Evolutionary conservation across 225 moss, liverwort and hornwort species (phyloP), one percentile per base, ranked within the genome.

Genomic region (Physcomitrellopsis africana): DNA sequence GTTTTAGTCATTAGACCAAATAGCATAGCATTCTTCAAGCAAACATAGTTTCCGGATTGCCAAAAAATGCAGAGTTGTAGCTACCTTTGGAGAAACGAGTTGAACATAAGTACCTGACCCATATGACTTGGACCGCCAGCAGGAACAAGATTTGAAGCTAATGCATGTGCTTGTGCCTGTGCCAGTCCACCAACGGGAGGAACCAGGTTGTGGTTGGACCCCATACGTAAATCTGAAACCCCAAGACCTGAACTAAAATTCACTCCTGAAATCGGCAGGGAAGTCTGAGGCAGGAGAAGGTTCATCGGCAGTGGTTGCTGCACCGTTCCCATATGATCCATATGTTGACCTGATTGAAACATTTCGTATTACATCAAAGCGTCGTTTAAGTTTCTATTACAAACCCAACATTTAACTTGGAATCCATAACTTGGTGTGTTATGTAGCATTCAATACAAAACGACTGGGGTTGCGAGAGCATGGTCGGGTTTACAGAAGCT

Each of bases 91-190:
- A 78, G 61, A 57, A 75, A 57, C 60, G 48, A 78, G 63, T 46
- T 43, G 23, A 78, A 72, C 44, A 81, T 41, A 75, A 67, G 69
- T 80, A 96, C 86, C 81, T 89, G 86, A 73, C 94, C 94, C 69
- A 91, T 49, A 60, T 94, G 96, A 77, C 88, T 87, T 51, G 90
- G 54, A 66, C 69, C 77, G 72, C 84, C 89, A 76, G 86, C 83
- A 63, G 94, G 89, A 70, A 87, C 86, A 72, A 91, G 91, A 68
- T 82, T 92, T 41, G 92, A 85, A 72, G 87, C 83, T 64, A 89
- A 63, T 51, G 80, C 87, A 45, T 91, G 90, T 68, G 87, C 72
- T 49, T 93, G 94, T 15, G 89, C 92, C 77, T 90, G 92, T 78
- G 82, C 92, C 85, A 92, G 82, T 60, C 89, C 74, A 70, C 90